Base-by-base conservation (phyloP, 2,329 filamentous ascomycete species). In the Aureobasidium sp. region DNA sequence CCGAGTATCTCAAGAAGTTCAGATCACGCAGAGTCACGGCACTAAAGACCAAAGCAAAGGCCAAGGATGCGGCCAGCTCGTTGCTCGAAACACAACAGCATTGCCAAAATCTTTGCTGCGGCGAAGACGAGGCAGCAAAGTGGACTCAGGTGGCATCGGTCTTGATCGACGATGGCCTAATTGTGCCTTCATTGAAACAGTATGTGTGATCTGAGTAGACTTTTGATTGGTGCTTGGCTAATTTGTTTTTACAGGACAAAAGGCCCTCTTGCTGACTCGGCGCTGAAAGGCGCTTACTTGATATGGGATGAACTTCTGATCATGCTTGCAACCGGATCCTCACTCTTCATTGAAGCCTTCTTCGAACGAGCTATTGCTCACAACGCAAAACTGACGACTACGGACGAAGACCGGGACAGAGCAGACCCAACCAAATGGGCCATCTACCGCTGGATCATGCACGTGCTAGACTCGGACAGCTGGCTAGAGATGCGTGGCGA, bases 361-460 rank as follows among this genome's bases (percentile, higher is more conserved):
- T 42, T 60, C n/a, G 58, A 60, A 38, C 47, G 58, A 46, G 49
- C 58, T 4, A 54, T 60, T n/a, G 58, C 58, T 4, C 31, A 53
- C 40, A 54, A 35, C 37, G 49, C 47, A 38, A 21, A 4, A 8
- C 9, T 54, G 25, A 60, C 50, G 1, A 27, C 54, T 11, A 35
- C 46, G 37, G 25, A 51, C 27, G 50, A 51, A 9, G 35, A 62
- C 10, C 65, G 68, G 49, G 63, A 65, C 15, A 62, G 65, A 7
- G 68, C 68, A 37, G 77, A 82, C 40, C 58, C 58, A 17, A 46
- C 46, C 37, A 60, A 60, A 45, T 60, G 58, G 68, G 77, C 73
- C 1, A 57, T 78, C 33, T 78, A 73, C 62, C 68, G 74, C 35
- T 84, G 81, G 81, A 65, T 81, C 27, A 64, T 74, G 9, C 78